Percentiles rank a stretch among this genome's conserved stretches.
These are phyloP conservation scores for Fusarium veterinarium DNA, from an alignment of 2,329 filamentous ascomycete species.

Conservation along the genomic window DNA sequence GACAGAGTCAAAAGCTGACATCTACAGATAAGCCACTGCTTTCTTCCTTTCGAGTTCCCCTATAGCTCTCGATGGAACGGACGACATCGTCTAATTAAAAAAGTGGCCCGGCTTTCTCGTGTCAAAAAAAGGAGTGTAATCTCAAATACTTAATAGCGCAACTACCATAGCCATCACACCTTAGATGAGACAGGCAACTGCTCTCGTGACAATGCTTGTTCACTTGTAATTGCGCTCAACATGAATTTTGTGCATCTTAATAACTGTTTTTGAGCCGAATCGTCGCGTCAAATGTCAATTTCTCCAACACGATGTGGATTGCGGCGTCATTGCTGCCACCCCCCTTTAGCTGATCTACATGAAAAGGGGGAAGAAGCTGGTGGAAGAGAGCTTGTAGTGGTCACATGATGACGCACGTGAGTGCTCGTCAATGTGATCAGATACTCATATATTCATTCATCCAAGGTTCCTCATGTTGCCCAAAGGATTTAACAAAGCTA, in stretches of 20 bases:
- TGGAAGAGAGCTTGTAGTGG: not conserved
- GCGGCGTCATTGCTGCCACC: constrained; percentile 34
- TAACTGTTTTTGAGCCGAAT: constrained; percentile 7
- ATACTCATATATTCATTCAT: not conserved
- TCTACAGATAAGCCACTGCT: not conserved
- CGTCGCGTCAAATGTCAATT: not conserved
- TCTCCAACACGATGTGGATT: not conserved
- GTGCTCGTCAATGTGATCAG: not conserved
- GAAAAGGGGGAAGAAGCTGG: constrained; percentile 17
- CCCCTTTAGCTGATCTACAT: constrained; percentile 9
- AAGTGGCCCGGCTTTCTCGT: constrained; percentile 37
- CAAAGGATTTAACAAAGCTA: not conserved
- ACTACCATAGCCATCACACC: not conserved
- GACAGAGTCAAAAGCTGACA: not conserved
- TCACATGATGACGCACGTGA: constrained; percentile 24
- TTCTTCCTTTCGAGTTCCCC: not conserved
- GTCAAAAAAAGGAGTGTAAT: constrained; percentile 34
- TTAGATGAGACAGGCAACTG: constrained; percentile 36
- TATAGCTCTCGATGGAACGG: constrained; percentile 18
- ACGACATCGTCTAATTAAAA: constrained; percentile 36
- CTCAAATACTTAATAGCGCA: constrained; percentile 28
- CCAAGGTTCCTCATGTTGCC: not conserved
- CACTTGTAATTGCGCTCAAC: constrained; percentile 18
- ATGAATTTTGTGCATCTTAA: constrained; percentile 10
- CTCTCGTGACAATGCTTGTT: constrained; percentile 30